Evolutionary conservation across 1,284 basidiomycete species (phyloP).

Genomic region (Volvariella surrecta): DNA sequence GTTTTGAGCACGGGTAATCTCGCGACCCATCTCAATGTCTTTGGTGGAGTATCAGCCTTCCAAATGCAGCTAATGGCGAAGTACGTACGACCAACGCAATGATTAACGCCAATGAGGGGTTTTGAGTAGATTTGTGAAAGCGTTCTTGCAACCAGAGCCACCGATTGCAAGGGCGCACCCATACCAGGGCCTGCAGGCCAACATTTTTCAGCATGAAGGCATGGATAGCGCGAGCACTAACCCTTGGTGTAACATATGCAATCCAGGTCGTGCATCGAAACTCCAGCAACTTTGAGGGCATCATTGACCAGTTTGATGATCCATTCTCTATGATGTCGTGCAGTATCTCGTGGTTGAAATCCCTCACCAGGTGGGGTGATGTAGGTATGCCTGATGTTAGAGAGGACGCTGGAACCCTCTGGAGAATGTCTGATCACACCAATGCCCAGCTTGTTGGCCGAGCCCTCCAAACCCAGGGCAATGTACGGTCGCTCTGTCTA

Average conservation of each 20-base stretch:
- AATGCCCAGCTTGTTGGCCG: slow-evolving; percentile 97
- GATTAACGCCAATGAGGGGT: slow-evolving; percentile 95
- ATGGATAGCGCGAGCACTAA: slow-evolving; percentile 18
- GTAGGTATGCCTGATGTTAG: slow-evolving; percentile 93
- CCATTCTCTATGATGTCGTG: slow-evolving; percentile 95
- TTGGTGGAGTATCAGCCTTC: slow-evolving; percentile 6
- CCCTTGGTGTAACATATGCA: slow-evolving; percentile 98
- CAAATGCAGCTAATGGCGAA: not conserved
- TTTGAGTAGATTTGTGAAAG: slow-evolving; percentile 84
- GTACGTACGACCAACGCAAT: slow-evolving; percentile 91
- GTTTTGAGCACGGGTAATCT: slow-evolving; percentile 91
- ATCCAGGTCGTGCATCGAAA: slow-evolving; percentile 75
- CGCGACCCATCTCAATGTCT: slow-evolving; percentile 99
- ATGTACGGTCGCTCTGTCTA: slow-evolving; percentile 51
- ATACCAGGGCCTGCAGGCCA: slow-evolving; percentile 75
- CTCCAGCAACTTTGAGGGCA: slow-evolving; percentile 65
- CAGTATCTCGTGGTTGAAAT: slow-evolving; percentile 93
- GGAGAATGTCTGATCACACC: slow-evolving; percentile 84
- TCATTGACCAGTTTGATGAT: slow-evolving; percentile 76
- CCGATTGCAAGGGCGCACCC: slow-evolving; percentile 95
- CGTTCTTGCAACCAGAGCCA: slow-evolving; percentile 92
- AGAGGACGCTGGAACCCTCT: slow-evolving; percentile 59
- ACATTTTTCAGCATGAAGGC: slow-evolving; percentile 1
- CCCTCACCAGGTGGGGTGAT: slow-evolving; percentile 98
- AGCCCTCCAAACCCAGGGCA: slow-evolving; percentile 88